Percentiles rank a stretch among this genome's conserved stretches.
Conservation (phyloP, 1,284 basidiomycete genomes). For the Cutaneotrichosporon daszewskae region DNA sequence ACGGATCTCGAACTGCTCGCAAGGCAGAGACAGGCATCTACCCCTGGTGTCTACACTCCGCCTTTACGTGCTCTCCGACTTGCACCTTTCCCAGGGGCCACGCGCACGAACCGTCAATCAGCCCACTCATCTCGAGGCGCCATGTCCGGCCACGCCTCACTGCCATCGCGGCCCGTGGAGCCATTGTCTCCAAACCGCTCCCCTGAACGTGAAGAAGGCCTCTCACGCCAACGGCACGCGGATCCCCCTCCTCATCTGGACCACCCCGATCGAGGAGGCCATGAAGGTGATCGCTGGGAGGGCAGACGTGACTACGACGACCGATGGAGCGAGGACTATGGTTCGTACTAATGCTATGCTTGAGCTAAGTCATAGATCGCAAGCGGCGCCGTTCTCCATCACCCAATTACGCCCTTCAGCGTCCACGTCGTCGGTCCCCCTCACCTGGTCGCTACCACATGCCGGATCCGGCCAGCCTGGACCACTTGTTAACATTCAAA, state of each 20-base stretch:
- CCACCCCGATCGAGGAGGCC: conserved; percentile 1
- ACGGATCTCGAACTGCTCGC: no score
- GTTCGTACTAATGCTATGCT: conserved; percentile 13
- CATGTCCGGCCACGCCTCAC: conserved; percentile 9
- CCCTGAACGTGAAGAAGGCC: conserved; percentile 5
- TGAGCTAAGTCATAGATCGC: conserved; percentile 44
- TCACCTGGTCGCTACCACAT: conserved; percentile 21
- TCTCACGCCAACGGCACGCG: conserved; percentile 2
- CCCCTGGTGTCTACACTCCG: no score
- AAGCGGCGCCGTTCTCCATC: conserved; percentile 78
- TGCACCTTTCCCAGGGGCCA: no score
- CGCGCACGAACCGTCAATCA: no score
- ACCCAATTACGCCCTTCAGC: conserved; percentile 59
- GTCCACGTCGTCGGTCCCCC: conserved; percentile 28
- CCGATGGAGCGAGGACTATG: conserved; percentile 37
- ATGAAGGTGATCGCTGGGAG: conserved; percentile 8
- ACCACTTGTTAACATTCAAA: conserved; percentile 72
- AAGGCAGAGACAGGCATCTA: no score
- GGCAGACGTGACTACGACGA: conserved; percentile 13
- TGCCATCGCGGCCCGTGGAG: conserved; percentile 2
- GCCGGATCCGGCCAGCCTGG: conserved; percentile 70
- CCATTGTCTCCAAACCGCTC: conserved; percentile 5
- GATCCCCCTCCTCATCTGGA: conserved; percentile 14
- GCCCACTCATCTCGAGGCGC: no score
- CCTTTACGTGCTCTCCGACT: no score